Percentiles rank a stretch among this genome's conserved stretches.
These are phyloP conservation scores for Podaxis sp. DNA, from an alignment of 768 basidiomycete genomes.

Conservation along the genomic window DNA sequence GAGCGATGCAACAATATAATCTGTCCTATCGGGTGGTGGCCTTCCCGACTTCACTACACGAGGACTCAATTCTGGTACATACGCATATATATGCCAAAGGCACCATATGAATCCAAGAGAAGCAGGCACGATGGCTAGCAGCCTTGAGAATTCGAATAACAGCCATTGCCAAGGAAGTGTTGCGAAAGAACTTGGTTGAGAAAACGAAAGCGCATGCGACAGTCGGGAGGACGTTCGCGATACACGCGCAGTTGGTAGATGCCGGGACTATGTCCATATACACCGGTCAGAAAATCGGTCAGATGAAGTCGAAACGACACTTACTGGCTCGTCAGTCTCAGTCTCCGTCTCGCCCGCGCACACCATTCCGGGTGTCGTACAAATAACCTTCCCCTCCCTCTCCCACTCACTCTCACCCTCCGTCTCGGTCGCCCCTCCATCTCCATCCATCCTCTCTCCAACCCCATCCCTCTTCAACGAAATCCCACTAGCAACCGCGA, in stretches of 20 bases:
- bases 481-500: background rate
- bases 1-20: constrained; percentile 65
- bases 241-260: constrained; percentile 65
- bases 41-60: constrained; percentile 34
- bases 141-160: constrained; percentile 69
- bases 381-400: constrained; percentile 44
- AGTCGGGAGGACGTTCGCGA: constrained; percentile 2
- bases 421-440: background rate
- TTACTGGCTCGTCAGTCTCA: constrained; percentile 73
- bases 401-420: constrained; percentile 12
- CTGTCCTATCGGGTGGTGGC: constrained; percentile 52
- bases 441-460: constrained; percentile 1
- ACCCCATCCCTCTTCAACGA: background rate
- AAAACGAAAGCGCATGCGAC: constrained; percentile 4
- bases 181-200: constrained; percentile 40
- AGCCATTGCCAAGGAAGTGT: constrained; percentile 33
- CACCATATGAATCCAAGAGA: constrained; percentile 65
- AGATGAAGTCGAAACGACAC: constrained; percentile 25
- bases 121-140: constrained; percentile 74
- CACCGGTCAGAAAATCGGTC: constrained; percentile 4
- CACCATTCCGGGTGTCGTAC: constrained; percentile 56
- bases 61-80: constrained; percentile 14
- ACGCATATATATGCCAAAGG: constrained; percentile 46
- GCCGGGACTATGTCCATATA: constrained; percentile 44
- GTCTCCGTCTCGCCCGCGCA: constrained; percentile 82